Base-by-base conservation (phyloP, 139 green algal species). In the Haematococcus sp. region DNA sequence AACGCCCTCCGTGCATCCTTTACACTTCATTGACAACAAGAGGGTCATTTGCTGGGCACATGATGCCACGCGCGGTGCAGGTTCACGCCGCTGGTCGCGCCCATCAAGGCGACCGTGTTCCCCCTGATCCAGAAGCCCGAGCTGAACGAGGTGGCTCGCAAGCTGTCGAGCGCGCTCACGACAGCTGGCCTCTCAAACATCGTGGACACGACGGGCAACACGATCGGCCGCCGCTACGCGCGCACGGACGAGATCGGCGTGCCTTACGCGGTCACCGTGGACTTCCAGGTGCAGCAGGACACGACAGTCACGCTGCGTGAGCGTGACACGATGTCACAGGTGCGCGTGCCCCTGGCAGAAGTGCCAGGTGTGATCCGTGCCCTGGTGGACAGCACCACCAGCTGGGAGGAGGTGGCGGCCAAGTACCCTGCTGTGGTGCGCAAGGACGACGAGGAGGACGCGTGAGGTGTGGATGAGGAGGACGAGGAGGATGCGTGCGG, bases 81-180 rank as follows among this genome's bases (percentile, higher is more conserved):
- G 40, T 98, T 99, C 87, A 89, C 83, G 1, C 93, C 94, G 0
- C 40, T 96, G 28, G 88, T 97, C n/a, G 96, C 96, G 3, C 96
- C 96, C 51, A 86, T 95, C 78, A 99, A 99, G 89, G 93, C 86
- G 67, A 97, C 94, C 5, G 91, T 98, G 32, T 97, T 98, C 83
- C 80, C 80, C n/a, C 75, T 84, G 75, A 27, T 93, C 51, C 81
- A 90, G 60, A 84, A 91, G 44, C 63, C 73, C 19, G 80, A 92
- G 68, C 81, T 98, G 9, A 89, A 93, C 40, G 79, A 80, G 31
- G n/a, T 73, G 19, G 85, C 89, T 0, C 49, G 80, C 46, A 68
- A 74, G n/a, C 71, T 98, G 49, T 83, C 75, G 2, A 63, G 63
- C 4, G 76, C 69, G 17, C 80, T 98, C 3, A 90, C 76, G 11